Conservation (phyloP, 768 basidiomycete species). For the Collybia sp. region DNA sequence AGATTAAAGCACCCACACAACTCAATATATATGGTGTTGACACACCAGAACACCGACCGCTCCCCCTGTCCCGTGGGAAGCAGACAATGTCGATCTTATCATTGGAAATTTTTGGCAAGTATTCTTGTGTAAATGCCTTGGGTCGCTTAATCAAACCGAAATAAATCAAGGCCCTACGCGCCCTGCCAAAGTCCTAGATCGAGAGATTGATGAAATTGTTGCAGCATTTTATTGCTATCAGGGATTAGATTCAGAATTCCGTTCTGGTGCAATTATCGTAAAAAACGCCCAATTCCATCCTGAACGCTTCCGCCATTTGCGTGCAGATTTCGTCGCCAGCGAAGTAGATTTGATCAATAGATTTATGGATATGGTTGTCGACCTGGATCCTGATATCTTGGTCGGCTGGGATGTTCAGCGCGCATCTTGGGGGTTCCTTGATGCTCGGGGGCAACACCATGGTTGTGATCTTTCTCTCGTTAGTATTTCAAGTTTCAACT, state of each 20-base stretch:
- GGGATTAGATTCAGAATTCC: slow-evolving; percentile 31
- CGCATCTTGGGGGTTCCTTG: slow-evolving; percentile 88
- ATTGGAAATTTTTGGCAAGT: slow-evolving; percentile 81
- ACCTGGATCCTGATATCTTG: slow-evolving; percentile 87
- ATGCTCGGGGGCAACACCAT: slow-evolving; percentile 55
- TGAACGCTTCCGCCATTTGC: slow-evolving; percentile 35
- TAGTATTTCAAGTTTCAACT: not conserved
- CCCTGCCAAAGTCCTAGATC: slow-evolving; percentile 56
- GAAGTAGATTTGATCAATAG: slow-evolving; percentile 83
- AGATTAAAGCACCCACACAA: slow-evolving; percentile 77
- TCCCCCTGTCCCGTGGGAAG: slow-evolving; percentile 40
- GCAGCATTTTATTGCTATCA: slow-evolving; percentile 77
- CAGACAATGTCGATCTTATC: slow-evolving; percentile 78
- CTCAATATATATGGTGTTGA: slow-evolving; percentile 63
- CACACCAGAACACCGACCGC: slow-evolving; percentile 30
- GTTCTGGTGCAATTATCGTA: slow-evolving; percentile 52
- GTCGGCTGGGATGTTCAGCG: slow-evolving; percentile 90
- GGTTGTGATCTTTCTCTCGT: slow-evolving; percentile 33
- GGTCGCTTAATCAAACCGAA: not conserved
- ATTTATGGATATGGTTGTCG: slow-evolving; percentile 66
- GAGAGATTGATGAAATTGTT: slow-evolving; percentile 58
- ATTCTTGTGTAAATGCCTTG: not conserved
- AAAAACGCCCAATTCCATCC: slow-evolving; percentile 31
- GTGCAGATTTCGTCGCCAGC: slow-evolving; percentile 48
- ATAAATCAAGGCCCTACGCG: slow-evolving; percentile 49